Percentiles rank a stretch among this genome's conserved stretches.
Evolutionary conservation across 2,329 filamentous ascomycete genomes (phyloP).

Genomic region (Nemania abortiva): DNA sequence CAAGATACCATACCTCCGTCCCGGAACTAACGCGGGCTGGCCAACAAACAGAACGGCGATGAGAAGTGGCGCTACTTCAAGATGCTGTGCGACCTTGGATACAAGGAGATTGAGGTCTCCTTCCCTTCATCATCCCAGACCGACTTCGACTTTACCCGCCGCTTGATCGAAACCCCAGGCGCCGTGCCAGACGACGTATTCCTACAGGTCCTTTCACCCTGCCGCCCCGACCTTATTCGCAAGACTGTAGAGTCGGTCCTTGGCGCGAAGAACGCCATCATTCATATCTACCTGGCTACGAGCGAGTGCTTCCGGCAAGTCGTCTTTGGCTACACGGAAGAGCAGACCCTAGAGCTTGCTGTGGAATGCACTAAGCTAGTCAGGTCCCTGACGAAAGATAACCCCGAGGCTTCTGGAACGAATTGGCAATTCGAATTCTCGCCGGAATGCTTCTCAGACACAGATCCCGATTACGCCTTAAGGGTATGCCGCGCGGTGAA

Average conservation of each 20-base stretch:
- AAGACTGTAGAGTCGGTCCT: slow-evolving; percentile 93
- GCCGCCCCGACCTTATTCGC: slow-evolving; percentile 87
- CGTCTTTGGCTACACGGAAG: slow-evolving; percentile 87
- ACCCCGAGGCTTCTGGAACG: slow-evolving; percentile 67
- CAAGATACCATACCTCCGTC: slow-evolving; percentile 50
- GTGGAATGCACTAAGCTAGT: slow-evolving; percentile 88
- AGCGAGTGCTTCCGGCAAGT: slow-evolving; percentile 94
- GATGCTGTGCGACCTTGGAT: slow-evolving; percentile 91
- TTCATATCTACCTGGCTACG: slow-evolving; percentile 96
- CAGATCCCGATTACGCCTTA: slow-evolving; percentile 79
- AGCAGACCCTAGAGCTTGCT: slow-evolving; percentile 83
- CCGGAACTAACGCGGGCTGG: slow-evolving; percentile 60
- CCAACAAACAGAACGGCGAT: slow-evolving; percentile 79
- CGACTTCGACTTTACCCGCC: slow-evolving; percentile 94
- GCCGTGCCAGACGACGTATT: slow-evolving; percentile 90
- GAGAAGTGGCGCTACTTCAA: slow-evolving; percentile 97
- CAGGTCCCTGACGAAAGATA: slow-evolving; percentile 87
- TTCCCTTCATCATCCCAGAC: slow-evolving; percentile 95
- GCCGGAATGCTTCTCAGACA: slow-evolving; percentile 91
- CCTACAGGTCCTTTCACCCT: slow-evolving; percentile 92
- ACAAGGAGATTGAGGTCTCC: slow-evolving; percentile 97
- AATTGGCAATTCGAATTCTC: slow-evolving; percentile 85
- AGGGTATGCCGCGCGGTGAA: slow-evolving; percentile 90
- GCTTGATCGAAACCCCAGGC: slow-evolving; percentile 86
- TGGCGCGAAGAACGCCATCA: slow-evolving; percentile 84